Evolutionary conservation across 2,329 filamentous ascomycete species (phyloP), one percentile per base, ranked within the genome.

Genomic region (Chaetomiaceae sp.): DNA sequence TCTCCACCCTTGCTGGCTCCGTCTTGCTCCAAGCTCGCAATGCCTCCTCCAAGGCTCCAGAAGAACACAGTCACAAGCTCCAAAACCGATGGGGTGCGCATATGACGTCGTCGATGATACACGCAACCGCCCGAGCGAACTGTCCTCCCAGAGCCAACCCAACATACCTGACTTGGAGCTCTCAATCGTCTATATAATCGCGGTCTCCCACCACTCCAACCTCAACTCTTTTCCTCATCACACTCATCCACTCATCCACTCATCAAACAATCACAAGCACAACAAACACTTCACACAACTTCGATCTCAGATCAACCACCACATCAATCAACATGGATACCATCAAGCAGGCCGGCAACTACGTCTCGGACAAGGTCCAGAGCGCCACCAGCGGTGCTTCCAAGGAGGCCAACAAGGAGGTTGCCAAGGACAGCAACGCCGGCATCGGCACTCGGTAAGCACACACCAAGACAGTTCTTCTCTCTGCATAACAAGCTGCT

Each of bases 281-380:
- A 52, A 21, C 47, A 58, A 52, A 19, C 46, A 50, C 48, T 49
- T 52, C 52, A 50, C 43, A 35, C 51, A 51, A 38, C 23, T 44
- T 37, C 33, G 42, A 46, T 17, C 6, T 10, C 25, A 27, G 10
- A 27, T 10, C 40, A 57, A 57, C 33, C 33, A 48, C 43, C 46
- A 39, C 45, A 60, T 51, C 58, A 45, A 63, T 57, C 63, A 67
- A 41, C 59, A 71, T 72, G 69, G 69, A 72, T 45, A 63, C 68
- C 62, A 55, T 70, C 63, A 71, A 71, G 71, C 73, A 79, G 68
- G 72, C 73, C 64, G 76, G 68, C 71, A 80, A 80, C 75, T 80
- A 76, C 73, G 78, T 81, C 69, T 69, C 73, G 54, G 79, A 82
- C 73, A 73, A 70, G 65, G 57, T 79, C 64, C 69, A 76, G 45